These are phyloP conservation scores for Ceriops decandra DNA, from an alignment of 345 rosid genomes.

Conservation along the genomic window DNA sequence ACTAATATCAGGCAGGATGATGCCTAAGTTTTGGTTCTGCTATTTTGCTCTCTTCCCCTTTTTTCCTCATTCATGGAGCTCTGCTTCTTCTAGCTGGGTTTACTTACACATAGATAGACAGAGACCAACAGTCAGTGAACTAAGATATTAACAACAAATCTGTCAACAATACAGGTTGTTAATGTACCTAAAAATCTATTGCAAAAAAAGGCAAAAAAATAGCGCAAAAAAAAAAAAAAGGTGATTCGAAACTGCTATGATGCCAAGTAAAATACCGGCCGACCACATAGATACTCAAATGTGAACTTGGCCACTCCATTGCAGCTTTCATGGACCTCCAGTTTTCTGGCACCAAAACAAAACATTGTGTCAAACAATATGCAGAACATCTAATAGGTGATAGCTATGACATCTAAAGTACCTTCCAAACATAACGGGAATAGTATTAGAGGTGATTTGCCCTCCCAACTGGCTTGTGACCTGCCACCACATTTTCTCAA, in stretches of 20 bases:
- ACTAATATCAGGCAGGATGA: not conserved
- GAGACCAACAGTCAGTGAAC: not conserved
- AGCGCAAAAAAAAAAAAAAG: not conserved
- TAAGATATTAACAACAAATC: not conserved
- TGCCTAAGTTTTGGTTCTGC: too few relatives aligned
- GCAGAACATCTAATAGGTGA: not conserved
- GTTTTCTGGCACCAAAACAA: constrained; percentile 37
- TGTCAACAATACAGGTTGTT: not conserved
- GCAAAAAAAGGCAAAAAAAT: not conserved
- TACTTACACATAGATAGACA: not conserved
- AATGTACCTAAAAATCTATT: not conserved
- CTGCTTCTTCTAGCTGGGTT: not conserved
- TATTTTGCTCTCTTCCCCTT: not conserved
- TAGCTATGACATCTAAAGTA: constrained; percentile 21
- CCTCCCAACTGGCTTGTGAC: constrained; percentile 55
- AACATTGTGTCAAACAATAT: not conserved
- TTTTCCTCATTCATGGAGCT: not conserved
- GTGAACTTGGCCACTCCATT: constrained; percentile 74
- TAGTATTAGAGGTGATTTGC: constrained; percentile 49
- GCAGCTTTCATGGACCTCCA: constrained; percentile 85
- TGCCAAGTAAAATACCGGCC: constrained; percentile 44
- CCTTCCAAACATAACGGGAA: constrained; percentile 97
- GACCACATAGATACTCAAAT: constrained; percentile 81
- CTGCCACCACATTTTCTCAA: constrained; percentile 65
- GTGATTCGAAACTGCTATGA: not conserved